A percentile compares a stretch with the other conserved stretches of the same genome.
Conservation (phyloP, 23 red algal species). For the Agarophyton chilense region DNA sequence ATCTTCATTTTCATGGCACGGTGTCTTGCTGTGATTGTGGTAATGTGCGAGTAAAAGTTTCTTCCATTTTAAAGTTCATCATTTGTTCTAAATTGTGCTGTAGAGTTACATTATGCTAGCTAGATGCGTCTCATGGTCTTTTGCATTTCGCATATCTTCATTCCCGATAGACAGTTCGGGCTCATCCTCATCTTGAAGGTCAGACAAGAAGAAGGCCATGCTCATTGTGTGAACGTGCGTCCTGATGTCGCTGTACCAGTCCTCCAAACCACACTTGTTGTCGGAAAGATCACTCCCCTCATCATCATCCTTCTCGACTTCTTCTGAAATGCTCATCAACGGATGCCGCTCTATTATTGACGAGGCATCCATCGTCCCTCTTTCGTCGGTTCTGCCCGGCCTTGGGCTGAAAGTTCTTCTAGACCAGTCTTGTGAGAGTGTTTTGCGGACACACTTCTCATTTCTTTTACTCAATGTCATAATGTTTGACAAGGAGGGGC, state of each 20-base stretch:
- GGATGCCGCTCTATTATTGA: neutral
- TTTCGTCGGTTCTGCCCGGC: neutral
- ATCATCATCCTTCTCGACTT: neutral
- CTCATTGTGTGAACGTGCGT: neutral
- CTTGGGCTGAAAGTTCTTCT: conserved; percentile 36
- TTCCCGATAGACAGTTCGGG: too few species aligned
- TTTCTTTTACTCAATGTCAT: neutral
- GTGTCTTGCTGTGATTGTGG: neutral
- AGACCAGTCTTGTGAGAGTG: conserved; percentile 58
- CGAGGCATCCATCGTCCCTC: neutral
- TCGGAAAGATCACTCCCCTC: conserved; percentile 8
- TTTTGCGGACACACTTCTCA: conserved; percentile 37
- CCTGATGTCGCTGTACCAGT: neutral
- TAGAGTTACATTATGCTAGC: too few species aligned
- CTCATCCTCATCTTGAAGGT: neutral
- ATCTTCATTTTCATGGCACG: neutral
- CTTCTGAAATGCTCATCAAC: conserved; percentile 27
- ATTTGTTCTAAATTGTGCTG: too few species aligned
- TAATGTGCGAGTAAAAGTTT: conserved; percentile 16
- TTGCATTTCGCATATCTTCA: too few species aligned
- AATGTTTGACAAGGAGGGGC: neutral
- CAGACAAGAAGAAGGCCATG: neutral
- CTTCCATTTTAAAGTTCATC: neutral
- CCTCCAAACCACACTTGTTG: neutral
- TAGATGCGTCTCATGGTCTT: too few species aligned